A percentile compares a stretch with the other conserved stretches of the same genome.
Evolutionary conservation across 768 basidiomycete species (phyloP).

Genomic region (Naganishia friedmannii): DNA sequence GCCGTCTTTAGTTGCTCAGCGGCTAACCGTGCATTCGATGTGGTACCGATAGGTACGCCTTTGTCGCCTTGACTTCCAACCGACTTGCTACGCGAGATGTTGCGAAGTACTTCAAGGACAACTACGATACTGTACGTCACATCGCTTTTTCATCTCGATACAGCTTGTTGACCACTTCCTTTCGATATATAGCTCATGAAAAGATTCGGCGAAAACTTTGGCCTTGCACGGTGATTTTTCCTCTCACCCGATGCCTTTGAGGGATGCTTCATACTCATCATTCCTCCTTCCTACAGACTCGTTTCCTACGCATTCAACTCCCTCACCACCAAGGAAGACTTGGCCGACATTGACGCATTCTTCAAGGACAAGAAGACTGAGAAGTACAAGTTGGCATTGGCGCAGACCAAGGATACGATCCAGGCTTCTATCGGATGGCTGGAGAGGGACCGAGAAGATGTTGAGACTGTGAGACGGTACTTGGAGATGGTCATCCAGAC

Average conservation of each 20-base stretch:
- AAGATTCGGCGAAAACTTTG: constrained; percentile 65
- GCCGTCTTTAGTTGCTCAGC: neutral
- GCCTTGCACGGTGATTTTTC: constrained; percentile 37
- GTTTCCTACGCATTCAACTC: constrained; percentile 54
- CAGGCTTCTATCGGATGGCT: constrained; percentile 50
- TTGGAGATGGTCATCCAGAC: neutral
- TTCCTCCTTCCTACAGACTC: constrained; percentile 30
- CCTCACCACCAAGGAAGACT: constrained; percentile 69
- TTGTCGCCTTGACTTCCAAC: constrained; percentile 61
- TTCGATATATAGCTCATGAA: constrained; percentile 54
- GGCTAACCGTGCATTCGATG: constrained; percentile 41
- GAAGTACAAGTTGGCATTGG: constrained; percentile 46
- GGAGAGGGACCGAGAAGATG: constrained; percentile 47
- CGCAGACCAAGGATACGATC: constrained; percentile 51
- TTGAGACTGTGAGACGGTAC: constrained; percentile 43
- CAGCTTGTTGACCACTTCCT: neutral
- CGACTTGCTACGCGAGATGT: constrained; percentile 59
- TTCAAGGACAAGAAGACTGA: constrained; percentile 63
- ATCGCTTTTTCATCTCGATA: constrained; percentile 4
- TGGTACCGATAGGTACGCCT: constrained; percentile 51
- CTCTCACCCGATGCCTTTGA: neutral
- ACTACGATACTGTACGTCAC: constrained; percentile 63
- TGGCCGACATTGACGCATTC: constrained; percentile 63
- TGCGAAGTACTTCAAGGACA: constrained; percentile 65
- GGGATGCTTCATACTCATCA: no score